Conservation (phyloP, 768 basidiomycete species). For the Calocera cornea region DNA sequence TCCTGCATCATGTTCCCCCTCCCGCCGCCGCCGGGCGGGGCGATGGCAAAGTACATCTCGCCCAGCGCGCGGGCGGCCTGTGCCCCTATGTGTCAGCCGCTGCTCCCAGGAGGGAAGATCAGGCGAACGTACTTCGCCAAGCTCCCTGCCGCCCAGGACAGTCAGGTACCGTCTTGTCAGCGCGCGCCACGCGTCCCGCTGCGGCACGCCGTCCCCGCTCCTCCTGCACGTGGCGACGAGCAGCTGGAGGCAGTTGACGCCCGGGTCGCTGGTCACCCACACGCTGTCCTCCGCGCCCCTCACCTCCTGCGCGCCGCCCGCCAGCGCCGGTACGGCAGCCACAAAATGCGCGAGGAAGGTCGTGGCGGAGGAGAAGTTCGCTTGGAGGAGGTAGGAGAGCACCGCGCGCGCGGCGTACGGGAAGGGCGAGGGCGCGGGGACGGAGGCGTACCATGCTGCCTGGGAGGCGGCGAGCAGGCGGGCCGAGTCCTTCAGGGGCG, state of each 20-base stretch:
- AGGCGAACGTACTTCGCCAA: conserved; percentile 17
- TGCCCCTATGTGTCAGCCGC: not conserved
- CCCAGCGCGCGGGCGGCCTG: conserved; percentile 59
- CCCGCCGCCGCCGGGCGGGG: conserved; percentile 51
- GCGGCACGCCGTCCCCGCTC: conserved; percentile 41
- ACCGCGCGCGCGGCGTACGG: conserved; percentile 74
- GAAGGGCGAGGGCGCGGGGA: conserved; percentile 22
- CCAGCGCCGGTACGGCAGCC: conserved; percentile 25
- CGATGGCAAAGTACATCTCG: conserved; percentile 73
- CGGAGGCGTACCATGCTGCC: not conserved
- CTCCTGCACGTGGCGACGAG: conserved; percentile 71
- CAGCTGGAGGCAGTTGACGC: conserved; percentile 82
- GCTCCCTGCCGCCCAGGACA: conserved; percentile 17
- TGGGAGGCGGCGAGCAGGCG: conserved; percentile 48
- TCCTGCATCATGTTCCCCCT: conserved; percentile 71
- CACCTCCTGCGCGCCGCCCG: conserved; percentile 34
- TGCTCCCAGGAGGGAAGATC: not conserved
- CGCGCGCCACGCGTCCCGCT: conserved; percentile 48
- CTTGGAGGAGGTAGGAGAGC: conserved; percentile 76
- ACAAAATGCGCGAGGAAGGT: conserved; percentile 76
- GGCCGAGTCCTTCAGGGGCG: conserved; percentile 82
- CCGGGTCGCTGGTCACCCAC: conserved; percentile 54
- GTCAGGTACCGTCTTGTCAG: conserved; percentile 72
- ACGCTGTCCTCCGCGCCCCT: conserved; percentile 44
- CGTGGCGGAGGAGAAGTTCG: conserved; percentile 84